Conservation (phyloP, 495 filamentous ascomycete genomes). For the Lophiostoma macrostomum region DNA sequence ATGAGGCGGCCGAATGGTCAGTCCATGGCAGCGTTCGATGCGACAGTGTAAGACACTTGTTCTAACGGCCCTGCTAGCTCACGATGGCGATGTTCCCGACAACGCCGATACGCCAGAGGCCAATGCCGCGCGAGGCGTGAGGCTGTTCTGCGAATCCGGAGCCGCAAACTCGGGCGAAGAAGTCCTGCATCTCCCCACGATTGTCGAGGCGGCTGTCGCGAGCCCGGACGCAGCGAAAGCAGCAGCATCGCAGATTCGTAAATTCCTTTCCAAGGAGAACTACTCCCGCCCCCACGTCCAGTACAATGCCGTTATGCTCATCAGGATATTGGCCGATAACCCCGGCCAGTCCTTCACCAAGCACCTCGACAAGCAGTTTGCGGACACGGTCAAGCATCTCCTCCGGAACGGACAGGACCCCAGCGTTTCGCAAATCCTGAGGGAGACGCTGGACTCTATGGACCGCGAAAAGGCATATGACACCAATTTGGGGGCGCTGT, state of each 20-base stretch:
- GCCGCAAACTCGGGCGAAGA: conserved; percentile 71
- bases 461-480: conserved; percentile 67
- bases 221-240: conserved; percentile 79
- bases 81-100: conserved; percentile 15
- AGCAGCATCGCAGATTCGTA: conserved; percentile 72
- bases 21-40: background rate
- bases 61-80: background rate
- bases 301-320: conserved; percentile 95
- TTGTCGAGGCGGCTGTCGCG: conserved; percentile 93
- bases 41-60: background rate
- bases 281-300: conserved; percentile 64
- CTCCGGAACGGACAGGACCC: conserved; percentile 68
- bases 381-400: conserved; percentile 69
- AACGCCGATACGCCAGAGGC: conserved; percentile 49
- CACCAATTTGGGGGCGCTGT: conserved; percentile 61
- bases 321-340: conserved; percentile 89
- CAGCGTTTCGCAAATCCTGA: conserved; percentile 75
- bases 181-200: conserved; percentile 86
- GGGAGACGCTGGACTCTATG: conserved; percentile 78
- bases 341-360: conserved; percentile 84
- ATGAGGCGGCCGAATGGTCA: conserved; percentile 21
- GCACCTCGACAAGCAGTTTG: conserved; percentile 80
- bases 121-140: conserved; percentile 55
- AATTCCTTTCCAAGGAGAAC: conserved; percentile 71
- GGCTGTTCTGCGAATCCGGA: conserved; percentile 76